Evolutionary conservation across 2,329 filamentous ascomycete species (phyloP).

Genomic region (Ophiostoma himal-ulmi): DNA sequence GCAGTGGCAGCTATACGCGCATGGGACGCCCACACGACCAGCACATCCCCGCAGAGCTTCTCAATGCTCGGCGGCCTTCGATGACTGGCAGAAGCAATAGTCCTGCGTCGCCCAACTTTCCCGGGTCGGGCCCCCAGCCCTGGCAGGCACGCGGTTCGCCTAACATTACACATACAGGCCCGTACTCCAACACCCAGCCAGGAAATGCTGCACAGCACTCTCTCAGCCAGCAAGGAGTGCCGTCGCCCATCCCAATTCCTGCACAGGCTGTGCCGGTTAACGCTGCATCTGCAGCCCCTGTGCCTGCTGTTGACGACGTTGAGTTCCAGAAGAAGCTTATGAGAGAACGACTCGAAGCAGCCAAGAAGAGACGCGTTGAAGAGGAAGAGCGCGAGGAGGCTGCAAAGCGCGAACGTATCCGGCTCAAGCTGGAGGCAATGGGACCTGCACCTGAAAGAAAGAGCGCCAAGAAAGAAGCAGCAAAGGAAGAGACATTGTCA

Average conservation of each 20-base stretch:
- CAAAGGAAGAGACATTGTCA: conserved; percentile 32
- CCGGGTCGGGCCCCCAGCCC: conserved; percentile 35
- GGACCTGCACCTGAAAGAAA: conserved; percentile 59
- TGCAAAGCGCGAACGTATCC: conserved; percentile 64
- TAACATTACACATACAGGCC: conserved; percentile 20
- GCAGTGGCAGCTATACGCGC: conserved; percentile 64
- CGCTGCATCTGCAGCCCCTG: too few species aligned
- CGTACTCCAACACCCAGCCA: not conserved
- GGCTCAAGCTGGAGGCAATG: conserved; percentile 64
- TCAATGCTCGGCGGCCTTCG: conserved; percentile 44
- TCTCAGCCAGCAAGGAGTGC: not conserved
- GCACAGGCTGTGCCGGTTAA: not conserved
- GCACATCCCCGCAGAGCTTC: conserved; percentile 10
- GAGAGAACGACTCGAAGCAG: conserved; percentile 63
- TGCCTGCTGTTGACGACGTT: conserved; percentile 46
- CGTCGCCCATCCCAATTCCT: not conserved
- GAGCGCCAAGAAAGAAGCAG: conserved; percentile 49
- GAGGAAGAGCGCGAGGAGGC: conserved; percentile 67
- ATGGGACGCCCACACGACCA: conserved; percentile 45
- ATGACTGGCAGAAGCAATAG: conserved; percentile 47
- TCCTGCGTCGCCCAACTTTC: conserved; percentile 43
- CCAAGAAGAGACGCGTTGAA: conserved; percentile 61
- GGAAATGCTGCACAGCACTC: not conserved
- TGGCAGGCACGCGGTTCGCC: conserved; percentile 45
- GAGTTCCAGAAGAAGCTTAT: conserved; percentile 66